phyloP scores from a whole-genome alignment of 768 basidiomycete genomes.

The Leccinum uliginosum region DNA sequence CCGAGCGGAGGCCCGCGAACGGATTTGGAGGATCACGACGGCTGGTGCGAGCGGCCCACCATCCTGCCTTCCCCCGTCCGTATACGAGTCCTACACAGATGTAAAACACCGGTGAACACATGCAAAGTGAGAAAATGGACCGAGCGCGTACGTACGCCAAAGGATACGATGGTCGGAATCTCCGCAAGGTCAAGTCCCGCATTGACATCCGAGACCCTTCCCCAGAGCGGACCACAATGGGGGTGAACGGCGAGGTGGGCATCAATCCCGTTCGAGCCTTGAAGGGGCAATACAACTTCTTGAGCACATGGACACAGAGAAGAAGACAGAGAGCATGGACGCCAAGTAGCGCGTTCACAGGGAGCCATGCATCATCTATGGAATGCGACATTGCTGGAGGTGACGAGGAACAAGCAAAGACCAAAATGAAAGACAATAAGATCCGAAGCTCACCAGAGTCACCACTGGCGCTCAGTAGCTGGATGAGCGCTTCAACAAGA shows the following conservation, averaged over 20 bases:
- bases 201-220: slow-evolving; percentile 43
- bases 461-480: not conserved
- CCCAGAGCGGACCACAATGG: slow-evolving; percentile 38
- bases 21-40: slow-evolving; percentile 32
- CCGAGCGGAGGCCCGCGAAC: slow-evolving; percentile 46
- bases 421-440: not conserved
- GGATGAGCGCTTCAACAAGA: not conserved
- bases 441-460: slow-evolving; percentile 12
- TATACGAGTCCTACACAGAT: slow-evolving; percentile 42
- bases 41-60: slow-evolving; percentile 41
- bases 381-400: not conserved
- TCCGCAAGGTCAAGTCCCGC: slow-evolving; percentile 37
- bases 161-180: slow-evolving; percentile 48
- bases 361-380: not conserved
- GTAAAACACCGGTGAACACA: not conserved
- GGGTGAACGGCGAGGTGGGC: slow-evolving; percentile 46
- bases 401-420: not conserved
- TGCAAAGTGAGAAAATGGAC: not conserved
- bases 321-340: not conserved
- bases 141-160: slow-evolving; percentile 36
- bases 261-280: slow-evolving; percentile 12
- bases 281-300: not conserved
- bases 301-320: slow-evolving; percentile 8
- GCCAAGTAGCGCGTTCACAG: not conserved
- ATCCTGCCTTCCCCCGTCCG: slow-evolving; percentile 45